phyloP scores from a whole-genome alignment of 106 monocot species.

The Platanthera zijinensis region DNA sequence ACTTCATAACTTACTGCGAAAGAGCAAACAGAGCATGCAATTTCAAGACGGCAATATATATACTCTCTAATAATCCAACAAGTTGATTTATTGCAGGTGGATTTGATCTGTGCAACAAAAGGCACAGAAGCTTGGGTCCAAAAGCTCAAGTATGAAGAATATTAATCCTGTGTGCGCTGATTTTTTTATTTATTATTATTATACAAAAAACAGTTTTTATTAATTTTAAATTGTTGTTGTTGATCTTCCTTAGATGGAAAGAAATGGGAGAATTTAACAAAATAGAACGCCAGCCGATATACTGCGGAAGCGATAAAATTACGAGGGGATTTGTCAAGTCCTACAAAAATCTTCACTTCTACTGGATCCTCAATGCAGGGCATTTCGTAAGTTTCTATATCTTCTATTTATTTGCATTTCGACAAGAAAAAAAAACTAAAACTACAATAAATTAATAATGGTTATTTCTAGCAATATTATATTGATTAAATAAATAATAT shows the following conservation, averaged over 20 bases:
- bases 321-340: constrained; percentile 71
- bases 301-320: constrained; percentile 31
- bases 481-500: too few relatives aligned
- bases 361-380: constrained; percentile 87
- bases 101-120: constrained; percentile 82
- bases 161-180: not conserved
- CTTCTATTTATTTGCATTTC: not conserved
- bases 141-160: constrained; percentile 65
- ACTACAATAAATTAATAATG: too few relatives aligned
- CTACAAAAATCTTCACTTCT: constrained; percentile 67
- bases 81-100: constrained; percentile 36
- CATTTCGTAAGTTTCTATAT: constrained; percentile 73
- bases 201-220: not conserved
- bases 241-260: constrained; percentile 48
- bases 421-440: too few relatives aligned
- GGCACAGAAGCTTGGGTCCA: constrained; percentile 84
- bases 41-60: too few relatives aligned
- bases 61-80: not conserved
- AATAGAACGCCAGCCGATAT: constrained; percentile 31
- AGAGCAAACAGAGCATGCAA: too few relatives aligned
- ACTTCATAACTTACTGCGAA: too few relatives aligned
- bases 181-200: not conserved
- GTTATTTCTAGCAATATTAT: too few relatives aligned
- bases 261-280: constrained; percentile 53
- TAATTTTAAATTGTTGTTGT: not conserved